Base-by-base conservation (phyloP, 805 yeast genomes). In the Kodamaea hsintzibuensis region DNA sequence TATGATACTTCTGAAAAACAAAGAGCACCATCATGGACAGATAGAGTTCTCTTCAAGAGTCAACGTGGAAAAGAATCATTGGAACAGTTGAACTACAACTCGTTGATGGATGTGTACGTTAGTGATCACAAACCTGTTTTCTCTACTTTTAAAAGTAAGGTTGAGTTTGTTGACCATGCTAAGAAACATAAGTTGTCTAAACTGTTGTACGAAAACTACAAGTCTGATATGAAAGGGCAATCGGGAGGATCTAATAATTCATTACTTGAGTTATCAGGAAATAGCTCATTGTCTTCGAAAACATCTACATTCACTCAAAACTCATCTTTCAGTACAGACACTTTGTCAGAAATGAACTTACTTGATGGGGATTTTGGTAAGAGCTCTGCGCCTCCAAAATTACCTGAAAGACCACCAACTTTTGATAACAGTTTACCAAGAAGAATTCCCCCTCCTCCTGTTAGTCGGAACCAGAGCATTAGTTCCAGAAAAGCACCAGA, bases 1-100 rank as follows among this genome's bases (percentile, higher is more conserved):
- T 95, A 92, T 66, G 99, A 95, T 67, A 82, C 96, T 0, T 86
- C 96, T 42, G 98, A 93, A 63, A 95, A 95, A 69, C 86, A 85
- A 69, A 82, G 99, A 57, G 85, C 89, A 10, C 99, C 99, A 1
- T 96, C 99, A 0, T 95, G 99, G 99, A 92, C 98, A 2, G 99
- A 95, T 72, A 74, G 99, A 54, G 54, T 58, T 90, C 72, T 93
- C 47, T 86, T 79, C 62, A 77, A 79, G 55, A 91, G 96, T 39
- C 67, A 74, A 3, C 72, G 71, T 14, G 60, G 57, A 8, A 60
- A 55, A 12, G 64, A 59, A 12, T 50, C 46, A 7, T 62, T 91
- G 42, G 71, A 76, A 42, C 95, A 90, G 47, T 65, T 84, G 57
- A 83, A 84, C 50, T 95, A 95, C 66, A 81, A 84, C 52, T 82